Percentiles rank a stretch among this genome's conserved stretches.
Conservation (phyloP, 768 basidiomycete genomes). For the Coprinopsis marcescibilis region DNA sequence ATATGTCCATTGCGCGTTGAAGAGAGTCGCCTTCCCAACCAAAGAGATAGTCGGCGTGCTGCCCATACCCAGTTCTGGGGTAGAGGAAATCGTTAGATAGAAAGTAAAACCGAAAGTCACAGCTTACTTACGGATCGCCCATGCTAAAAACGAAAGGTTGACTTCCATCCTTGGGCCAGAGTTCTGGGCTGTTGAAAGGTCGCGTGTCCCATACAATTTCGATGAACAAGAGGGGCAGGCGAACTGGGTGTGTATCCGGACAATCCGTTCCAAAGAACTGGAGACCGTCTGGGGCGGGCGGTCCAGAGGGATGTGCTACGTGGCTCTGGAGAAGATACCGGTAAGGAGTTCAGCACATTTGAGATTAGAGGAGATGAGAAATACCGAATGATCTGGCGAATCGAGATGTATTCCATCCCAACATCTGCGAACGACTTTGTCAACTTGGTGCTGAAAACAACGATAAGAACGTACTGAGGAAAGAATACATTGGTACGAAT, state of each 20-base stretch:
- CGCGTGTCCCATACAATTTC: slow-evolving; percentile 15
- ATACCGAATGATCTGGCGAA: slow-evolving; percentile 4
- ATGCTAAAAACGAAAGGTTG: slow-evolving; percentile 15
- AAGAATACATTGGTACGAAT: slow-evolving; percentile 9
- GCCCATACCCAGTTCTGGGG: slow-evolving; percentile 6
- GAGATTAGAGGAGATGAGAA: not conserved
- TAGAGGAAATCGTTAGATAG: not conserved
- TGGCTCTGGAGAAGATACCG: slow-evolving; percentile 3
- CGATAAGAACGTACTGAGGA: not conserved
- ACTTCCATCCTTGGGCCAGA: slow-evolving; percentile 10
- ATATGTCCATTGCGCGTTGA: slow-evolving; percentile 9
- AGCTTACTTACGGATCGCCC: slow-evolving; percentile 13
- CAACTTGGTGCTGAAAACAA: not conserved
- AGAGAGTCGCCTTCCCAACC: slow-evolving; percentile 12
- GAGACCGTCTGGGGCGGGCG: not conserved
- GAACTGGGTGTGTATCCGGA: slow-evolving; percentile 9
- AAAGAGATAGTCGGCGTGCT: slow-evolving; percentile 12
- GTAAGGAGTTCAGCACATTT: not conserved
- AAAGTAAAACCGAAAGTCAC: not conserved
- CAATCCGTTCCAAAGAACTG: slow-evolving; percentile 9
- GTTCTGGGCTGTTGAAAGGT: slow-evolving; percentile 8
- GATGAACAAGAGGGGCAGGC: slow-evolving; percentile 12
- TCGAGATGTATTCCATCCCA: slow-evolving; percentile 10
- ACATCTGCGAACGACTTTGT: slow-evolving; percentile 2
- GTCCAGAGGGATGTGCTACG: slow-evolving; percentile 7